Evolutionary conservation across 495 filamentous ascomycete genomes (phyloP), one percentile per base, ranked within the genome.

Genomic region (Penicillium tannophilum): DNA sequence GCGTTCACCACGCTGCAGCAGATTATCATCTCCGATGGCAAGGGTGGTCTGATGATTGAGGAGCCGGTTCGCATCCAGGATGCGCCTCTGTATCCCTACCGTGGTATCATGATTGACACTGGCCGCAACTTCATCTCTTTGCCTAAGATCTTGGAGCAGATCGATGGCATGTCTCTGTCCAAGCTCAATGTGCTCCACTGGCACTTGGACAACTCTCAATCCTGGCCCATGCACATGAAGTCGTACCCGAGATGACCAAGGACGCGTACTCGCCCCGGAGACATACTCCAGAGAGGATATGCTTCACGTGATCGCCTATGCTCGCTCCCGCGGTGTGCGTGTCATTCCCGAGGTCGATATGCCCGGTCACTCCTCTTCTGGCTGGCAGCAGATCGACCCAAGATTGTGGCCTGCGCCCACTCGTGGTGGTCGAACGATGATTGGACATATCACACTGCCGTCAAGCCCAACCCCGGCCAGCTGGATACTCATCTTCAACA

Each of bases 1-100:
- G 83, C 82, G 14, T 82, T 86, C 58, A 84, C 82, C n/a, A 86
- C 83, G 10, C 65, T 84, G 31, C 77, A 79, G 56, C 82, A 84
- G 61, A 59, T 84, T 14, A 69, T 84, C 52, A 82, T 82, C 60
- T 76, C 72, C 0, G 71, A 81, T 23, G 73, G 75, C 14, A 55
- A 72, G 11, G 77, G 76, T 11, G 75, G 75, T 0, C 59, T 84
- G 53, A 67, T 79, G 6, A 70, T 82, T 41, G 79, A 82, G 63
- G 76, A 82, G 59, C 76, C 78, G 0, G 79, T 82, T 24, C 57
- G 61, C 19, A 81, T 82, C 59, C 28, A 73, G 45, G 79, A 82
- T 63, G 66, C 68, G 1, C 79, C 79, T 3, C 54, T 82, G 28
- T 82, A 82, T 54, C 74, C 79, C 1, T 73, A 76, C 56, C 77